Evolutionary conservation across 2,329 filamentous ascomycete genomes (phyloP), one percentile per base, ranked within the genome.

Genomic region (Cladosporium sp.): DNA sequence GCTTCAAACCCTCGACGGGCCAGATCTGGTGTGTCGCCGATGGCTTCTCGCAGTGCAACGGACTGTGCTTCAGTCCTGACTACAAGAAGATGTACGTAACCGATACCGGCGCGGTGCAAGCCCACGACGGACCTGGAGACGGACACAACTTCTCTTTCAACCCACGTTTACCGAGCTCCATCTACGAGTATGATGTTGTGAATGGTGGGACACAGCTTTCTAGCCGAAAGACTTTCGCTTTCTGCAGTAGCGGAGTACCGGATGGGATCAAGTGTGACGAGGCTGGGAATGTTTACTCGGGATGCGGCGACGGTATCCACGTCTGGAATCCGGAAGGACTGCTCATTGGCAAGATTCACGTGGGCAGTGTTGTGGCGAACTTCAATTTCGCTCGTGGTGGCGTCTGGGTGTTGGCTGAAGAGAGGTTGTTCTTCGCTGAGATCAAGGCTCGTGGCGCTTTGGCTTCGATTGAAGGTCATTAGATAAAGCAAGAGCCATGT

Each of bases 261-360:
- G 85, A 88, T 61, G 85, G 86, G 8, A 71, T 82, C 59, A 80
- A 81, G 61, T 75, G 76, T 39, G 82, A 84, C 62, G 73, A 72
- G 1, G 62, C 76, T 3, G 82, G 82, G 2, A 83, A 84, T 65
- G 77, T 84, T 1, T 84, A 82, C 68, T 75, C 76, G 24, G 80
- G 78, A 0, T 81, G 79, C 59, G 79, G 78, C 0, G 81, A 83
- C 64, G 81, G 81, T 0, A 70, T 84, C 19, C 75, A 82, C 58
- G 74, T 84, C 8, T 85, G 80, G 79, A 76, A 73, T 57, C 66
- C 74, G 0, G 73, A 73, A 0, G 82, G 81, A 0, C 73, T 66
- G 3, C 63, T 81, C 17, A 76, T 88, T 62, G 73, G 78, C 3
- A 87, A 86, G 71, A 81, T 87, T 45, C 79, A 79, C 61, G 68